These are phyloP conservation scores for Wickerhamiella siamensis DNA, from an alignment of 805 yeast species.

Conservation along the genomic window DNA sequence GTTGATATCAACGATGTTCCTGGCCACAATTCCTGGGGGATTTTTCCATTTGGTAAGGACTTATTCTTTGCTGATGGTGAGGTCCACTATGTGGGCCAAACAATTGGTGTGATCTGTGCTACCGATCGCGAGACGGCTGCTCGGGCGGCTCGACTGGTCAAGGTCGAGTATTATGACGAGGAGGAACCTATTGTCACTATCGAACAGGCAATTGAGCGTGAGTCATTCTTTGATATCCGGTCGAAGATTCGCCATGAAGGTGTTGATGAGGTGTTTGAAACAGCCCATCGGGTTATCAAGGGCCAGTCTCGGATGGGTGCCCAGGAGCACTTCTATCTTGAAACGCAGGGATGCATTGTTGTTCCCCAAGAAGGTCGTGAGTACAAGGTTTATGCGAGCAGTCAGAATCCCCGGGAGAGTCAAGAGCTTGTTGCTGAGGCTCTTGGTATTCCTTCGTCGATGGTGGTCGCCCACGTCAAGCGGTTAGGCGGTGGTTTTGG, in stretches of 20 bases:
- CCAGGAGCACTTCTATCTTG: constrained; percentile 37
- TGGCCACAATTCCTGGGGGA: constrained; percentile 30
- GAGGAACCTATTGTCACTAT: constrained; percentile 27
- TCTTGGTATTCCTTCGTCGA: constrained; percentile 30
- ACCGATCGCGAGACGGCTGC: constrained; percentile 28
- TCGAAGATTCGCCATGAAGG: constrained; percentile 30
- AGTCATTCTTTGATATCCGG: constrained; percentile 28
- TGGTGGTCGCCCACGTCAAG: constrained; percentile 30
- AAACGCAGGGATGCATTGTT: constrained; percentile 32
- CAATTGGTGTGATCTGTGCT: constrained; percentile 32
- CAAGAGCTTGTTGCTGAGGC: constrained; percentile 32
- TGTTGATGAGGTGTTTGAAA: constrained; percentile 26
- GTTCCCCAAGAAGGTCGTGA: constrained; percentile 35
- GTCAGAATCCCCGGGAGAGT: constrained; percentile 34
- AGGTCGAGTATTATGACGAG: constrained; percentile 32
- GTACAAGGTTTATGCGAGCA: constrained; percentile 30
- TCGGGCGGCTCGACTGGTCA: constrained; percentile 30
- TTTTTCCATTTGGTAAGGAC: constrained; percentile 29
- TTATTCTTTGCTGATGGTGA: constrained; percentile 31
- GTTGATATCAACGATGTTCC: constrained; percentile 31
- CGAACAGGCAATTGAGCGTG: constrained; percentile 31
- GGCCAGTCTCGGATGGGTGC: constrained; percentile 32
- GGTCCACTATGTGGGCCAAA: constrained; percentile 31
- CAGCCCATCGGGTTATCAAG: constrained; percentile 26
- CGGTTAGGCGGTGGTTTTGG: constrained; percentile 39